phyloP scores from a whole-genome alignment of 768 basidiomycete species.

The Auricularia sp. region DNA sequence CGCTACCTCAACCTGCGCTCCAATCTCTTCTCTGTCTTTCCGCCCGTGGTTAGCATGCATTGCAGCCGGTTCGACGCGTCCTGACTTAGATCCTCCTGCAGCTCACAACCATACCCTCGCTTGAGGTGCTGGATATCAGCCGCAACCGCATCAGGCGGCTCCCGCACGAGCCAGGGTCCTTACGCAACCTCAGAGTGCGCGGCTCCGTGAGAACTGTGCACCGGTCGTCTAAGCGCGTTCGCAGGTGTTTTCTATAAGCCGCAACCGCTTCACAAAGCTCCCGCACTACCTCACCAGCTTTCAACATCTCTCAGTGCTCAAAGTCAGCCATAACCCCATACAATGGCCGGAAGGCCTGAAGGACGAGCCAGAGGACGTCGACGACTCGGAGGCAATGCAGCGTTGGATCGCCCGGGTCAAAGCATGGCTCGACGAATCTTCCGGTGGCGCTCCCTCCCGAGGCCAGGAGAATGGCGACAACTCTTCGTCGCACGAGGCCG shows the following conservation, averaged over 20 bases:
- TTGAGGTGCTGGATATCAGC: slow-evolving; percentile 92
- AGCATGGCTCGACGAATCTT: slow-evolving; percentile 53
- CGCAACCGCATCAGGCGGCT: slow-evolving; percentile 80
- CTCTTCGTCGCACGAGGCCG: background rate
- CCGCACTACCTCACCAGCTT: slow-evolving; percentile 75
- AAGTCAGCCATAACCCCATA: slow-evolving; percentile 83
- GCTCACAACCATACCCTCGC: slow-evolving; percentile 73
- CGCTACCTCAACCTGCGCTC: slow-evolving; percentile 82
- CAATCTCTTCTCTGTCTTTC: slow-evolving; percentile 75
- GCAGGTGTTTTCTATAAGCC: slow-evolving; percentile 77
- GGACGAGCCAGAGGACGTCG: slow-evolving; percentile 33
- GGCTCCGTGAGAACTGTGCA: background rate
- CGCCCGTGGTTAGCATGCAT: slow-evolving; percentile 61
- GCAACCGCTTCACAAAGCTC: slow-evolving; percentile 72
- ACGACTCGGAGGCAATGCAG: slow-evolving; percentile 44
- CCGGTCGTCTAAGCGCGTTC: slow-evolving; percentile 4
- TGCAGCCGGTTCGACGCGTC: slow-evolving; percentile 9
- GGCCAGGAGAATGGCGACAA: background rate
- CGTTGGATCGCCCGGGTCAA: slow-evolving; percentile 66
- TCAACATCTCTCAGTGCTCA: slow-evolving; percentile 61
- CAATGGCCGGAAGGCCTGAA: slow-evolving; percentile 78
- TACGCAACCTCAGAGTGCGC: slow-evolving; percentile 63
- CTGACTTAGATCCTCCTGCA: slow-evolving; percentile 20
- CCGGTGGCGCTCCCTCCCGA: background rate
- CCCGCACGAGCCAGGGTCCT: slow-evolving; percentile 68